phyloP scores from a whole-genome alignment of 2,329 filamentous ascomycete genomes.

The Tolypocladium paradoxum region DNA sequence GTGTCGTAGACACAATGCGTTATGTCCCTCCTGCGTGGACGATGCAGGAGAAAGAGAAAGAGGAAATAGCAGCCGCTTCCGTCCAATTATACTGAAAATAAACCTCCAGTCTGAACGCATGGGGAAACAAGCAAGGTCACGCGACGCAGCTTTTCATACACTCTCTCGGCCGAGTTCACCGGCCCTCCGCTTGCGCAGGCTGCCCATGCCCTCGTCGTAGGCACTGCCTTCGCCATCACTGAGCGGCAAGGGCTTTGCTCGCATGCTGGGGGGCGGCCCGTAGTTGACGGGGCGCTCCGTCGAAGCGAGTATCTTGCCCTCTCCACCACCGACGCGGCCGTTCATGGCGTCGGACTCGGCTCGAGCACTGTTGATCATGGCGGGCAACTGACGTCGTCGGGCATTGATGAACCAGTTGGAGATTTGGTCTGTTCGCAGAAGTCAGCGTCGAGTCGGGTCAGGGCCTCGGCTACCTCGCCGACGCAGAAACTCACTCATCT shows the following conservation, averaged over 20 bases:
- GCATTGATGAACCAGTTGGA: slow-evolving; percentile 79
- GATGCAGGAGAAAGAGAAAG: too few species aligned
- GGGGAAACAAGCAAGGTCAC: neutral
- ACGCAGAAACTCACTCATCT: slow-evolving; percentile 54
- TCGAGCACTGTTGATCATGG: slow-evolving; percentile 46
- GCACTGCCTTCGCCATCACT: slow-evolving; percentile 36
- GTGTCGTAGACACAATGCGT: neutral
- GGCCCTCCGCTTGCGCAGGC: slow-evolving; percentile 17
- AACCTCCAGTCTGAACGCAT: too few species aligned
- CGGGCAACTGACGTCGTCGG: slow-evolving; percentile 52
- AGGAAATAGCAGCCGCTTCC: neutral
- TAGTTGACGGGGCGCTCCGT: slow-evolving; percentile 20
- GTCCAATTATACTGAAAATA: too few species aligned
- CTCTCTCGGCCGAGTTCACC: slow-evolving; percentile 34
- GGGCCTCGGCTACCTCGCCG: neutral
- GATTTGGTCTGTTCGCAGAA: slow-evolving; percentile 44
- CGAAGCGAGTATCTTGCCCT: slow-evolving; percentile 26
- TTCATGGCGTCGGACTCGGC: slow-evolving; percentile 39
- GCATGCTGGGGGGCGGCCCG: slow-evolving; percentile 9
- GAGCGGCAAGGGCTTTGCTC: slow-evolving; percentile 24
- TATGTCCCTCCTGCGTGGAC: neutral
- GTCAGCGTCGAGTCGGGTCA: slow-evolving; percentile 5
- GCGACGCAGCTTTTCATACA: slow-evolving; percentile 18
- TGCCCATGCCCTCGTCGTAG: slow-evolving; percentile 33
- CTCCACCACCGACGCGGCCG: slow-evolving; percentile 14